Evolutionary conservation across 768 basidiomycete species (phyloP).

Genomic region (Lactarius quietus): DNA sequence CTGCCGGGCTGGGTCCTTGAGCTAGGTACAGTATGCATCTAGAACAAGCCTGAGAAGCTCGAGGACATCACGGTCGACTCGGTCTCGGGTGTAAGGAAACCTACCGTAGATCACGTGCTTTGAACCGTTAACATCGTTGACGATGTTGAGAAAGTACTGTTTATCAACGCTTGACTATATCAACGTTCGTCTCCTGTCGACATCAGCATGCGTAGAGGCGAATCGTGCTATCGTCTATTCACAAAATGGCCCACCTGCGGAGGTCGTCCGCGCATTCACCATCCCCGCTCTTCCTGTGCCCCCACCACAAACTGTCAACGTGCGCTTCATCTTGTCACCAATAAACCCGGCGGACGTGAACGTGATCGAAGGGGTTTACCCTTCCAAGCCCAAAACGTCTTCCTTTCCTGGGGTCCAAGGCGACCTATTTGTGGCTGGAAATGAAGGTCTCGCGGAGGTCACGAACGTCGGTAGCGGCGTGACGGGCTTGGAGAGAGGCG

Average conservation of each 20-base stretch:
- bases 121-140: not conserved
- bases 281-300: conserved; percentile 54
- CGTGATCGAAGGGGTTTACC: conserved; percentile 81
- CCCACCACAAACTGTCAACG: conserved; percentile 52
- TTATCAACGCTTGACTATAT: not conserved
- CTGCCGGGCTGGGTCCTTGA: too few relatives aligned
- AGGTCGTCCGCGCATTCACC: conserved; percentile 53
- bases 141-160: conserved; percentile 10
- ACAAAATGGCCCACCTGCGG: conserved; percentile 53
- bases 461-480: conserved; percentile 57
- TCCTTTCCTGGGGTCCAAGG: conserved; percentile 36
- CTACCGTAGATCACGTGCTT: too few relatives aligned
- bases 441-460: conserved; percentile 72
- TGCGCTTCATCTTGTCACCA: conserved; percentile 66
- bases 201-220: conserved; percentile 33
- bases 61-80: too few relatives aligned
- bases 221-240: conserved; percentile 68
- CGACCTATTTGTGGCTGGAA: conserved; percentile 60
- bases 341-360: conserved; percentile 84
- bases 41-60: too few relatives aligned
- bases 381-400: conserved; percentile 49
- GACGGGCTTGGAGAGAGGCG: conserved; percentile 44
- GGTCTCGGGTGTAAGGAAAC: too few relatives aligned
- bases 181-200: conserved; percentile 27
- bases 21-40: too few relatives aligned